Percentiles rank a stretch among this genome's conserved stretches.
Evolutionary conservation across 257 asterid species (phyloP).

Genomic region (Scutellaria barbata): DNA sequence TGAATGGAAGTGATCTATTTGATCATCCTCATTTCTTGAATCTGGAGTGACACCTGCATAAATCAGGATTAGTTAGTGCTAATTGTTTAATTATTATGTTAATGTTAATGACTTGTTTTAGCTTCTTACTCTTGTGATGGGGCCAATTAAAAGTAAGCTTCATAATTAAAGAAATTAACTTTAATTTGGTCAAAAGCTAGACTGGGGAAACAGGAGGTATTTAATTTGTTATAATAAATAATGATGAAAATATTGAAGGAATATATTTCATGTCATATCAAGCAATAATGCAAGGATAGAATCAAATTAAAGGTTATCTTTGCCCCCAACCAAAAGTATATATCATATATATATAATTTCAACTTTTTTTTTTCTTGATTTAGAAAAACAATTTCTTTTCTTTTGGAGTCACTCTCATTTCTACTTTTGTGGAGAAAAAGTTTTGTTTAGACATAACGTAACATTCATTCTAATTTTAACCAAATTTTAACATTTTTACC

Average conservation of each 20-base stretch:
- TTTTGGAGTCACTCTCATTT: not conserved
- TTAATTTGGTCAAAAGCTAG: constrained; percentile 36
- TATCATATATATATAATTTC: not conserved
- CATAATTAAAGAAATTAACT: constrained; percentile 10
- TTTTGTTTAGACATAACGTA: too few species aligned
- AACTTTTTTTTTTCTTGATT: not conserved
- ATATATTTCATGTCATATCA: constrained; percentile 40
- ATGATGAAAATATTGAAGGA: constrained; percentile 25
- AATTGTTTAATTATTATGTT: not conserved
- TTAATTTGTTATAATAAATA: not conserved
- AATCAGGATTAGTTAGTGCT: not conserved
- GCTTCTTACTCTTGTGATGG: constrained; percentile 13
- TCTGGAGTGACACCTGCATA: constrained; percentile 74
- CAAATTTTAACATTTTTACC: too few species aligned
- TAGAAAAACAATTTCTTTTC: not conserved
- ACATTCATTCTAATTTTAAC: too few species aligned
- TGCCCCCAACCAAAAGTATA: constrained; percentile 16
- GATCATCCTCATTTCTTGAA: constrained; percentile 63
- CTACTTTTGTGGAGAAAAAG: too few species aligned
- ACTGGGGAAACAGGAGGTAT: not conserved
- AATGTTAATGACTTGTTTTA: constrained; percentile 16
- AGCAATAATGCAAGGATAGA: constrained; percentile 24
- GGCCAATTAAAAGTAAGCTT: constrained; percentile 28
- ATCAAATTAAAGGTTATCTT: constrained; percentile 27
- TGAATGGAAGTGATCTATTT: constrained; percentile 46